Evolutionary conservation across 371 early-diverging fungal genomes (phyloP).

Genomic region (Mortierella sp.): DNA sequence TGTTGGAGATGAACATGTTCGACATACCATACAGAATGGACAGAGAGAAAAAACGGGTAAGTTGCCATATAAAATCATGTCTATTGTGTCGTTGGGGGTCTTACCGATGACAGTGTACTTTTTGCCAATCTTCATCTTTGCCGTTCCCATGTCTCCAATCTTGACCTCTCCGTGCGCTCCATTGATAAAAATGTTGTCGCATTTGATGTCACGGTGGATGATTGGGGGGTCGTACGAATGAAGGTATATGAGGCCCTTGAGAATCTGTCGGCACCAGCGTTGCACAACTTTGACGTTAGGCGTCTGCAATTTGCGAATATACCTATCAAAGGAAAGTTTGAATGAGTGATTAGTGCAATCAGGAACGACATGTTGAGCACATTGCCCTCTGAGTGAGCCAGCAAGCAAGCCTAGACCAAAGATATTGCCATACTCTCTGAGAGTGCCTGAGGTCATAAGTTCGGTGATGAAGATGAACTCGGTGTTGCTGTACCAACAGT

Average conservation of each 20-base stretch:
- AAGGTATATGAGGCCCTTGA: slow-evolving; percentile 88
- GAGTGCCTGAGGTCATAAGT: slow-evolving; percentile 94
- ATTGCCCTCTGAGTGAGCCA: not conserved
- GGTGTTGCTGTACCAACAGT: slow-evolving; percentile 83
- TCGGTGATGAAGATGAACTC: slow-evolving; percentile 94
- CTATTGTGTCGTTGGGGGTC: slow-evolving; percentile 6
- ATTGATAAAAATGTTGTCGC: slow-evolving; percentile 94
- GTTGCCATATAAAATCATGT: not conserved
- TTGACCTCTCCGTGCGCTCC: slow-evolving; percentile 94
- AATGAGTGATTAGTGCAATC: slow-evolving; percentile 1
- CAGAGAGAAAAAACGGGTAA: not conserved
- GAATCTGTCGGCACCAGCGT: slow-evolving; percentile 87
- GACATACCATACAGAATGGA: not conserved
- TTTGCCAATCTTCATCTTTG: slow-evolving; percentile 85
- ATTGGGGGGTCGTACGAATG: slow-evolving; percentile 90
- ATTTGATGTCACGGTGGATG: slow-evolving; percentile 93
- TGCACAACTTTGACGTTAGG: slow-evolving; percentile 83
- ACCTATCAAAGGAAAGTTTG: slow-evolving; percentile 42
- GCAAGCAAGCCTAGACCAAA: not conserved
- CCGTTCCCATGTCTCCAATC: slow-evolving; percentile 95
- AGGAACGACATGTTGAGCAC: not conserved
- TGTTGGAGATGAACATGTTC: not conserved
- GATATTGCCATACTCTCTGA: slow-evolving; percentile 65
- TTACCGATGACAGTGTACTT: slow-evolving; percentile 91
- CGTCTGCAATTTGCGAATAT: slow-evolving; percentile 78